These are phyloP conservation scores for Phaseolus lunatus DNA, from an alignment of 306 rosid genomes.

Conservation along the genomic window DNA sequence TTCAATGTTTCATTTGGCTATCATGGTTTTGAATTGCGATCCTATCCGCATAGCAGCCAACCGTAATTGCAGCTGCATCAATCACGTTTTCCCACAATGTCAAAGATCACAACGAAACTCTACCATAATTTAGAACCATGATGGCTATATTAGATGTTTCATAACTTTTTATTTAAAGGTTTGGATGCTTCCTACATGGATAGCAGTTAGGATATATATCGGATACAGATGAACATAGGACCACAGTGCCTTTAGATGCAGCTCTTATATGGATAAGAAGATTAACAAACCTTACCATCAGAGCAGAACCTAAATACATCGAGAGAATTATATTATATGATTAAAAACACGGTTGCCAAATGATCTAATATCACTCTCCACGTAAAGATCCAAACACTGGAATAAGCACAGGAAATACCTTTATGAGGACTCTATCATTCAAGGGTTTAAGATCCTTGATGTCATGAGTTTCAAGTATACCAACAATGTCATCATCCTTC, in stretches of 20 bases:
- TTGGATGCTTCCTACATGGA: neutral
- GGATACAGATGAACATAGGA: too few relatives aligned
- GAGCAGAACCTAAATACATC: neutral
- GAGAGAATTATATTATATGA: neutral
- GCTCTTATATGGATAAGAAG: neutral
- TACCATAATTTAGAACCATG: neutral
- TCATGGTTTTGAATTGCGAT: too few relatives aligned
- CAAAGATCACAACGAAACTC: neutral
- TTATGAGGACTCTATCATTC: constrained; percentile 76
- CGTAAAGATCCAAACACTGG: neutral
- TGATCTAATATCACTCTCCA: neutral
- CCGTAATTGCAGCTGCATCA: neutral
- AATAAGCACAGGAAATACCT: constrained; percentile 54
- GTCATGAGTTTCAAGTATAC: constrained; percentile 77
- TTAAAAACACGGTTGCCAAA: neutral
- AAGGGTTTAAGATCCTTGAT: constrained; percentile 86
- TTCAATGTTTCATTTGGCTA: neutral
- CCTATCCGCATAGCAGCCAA: too few relatives aligned
- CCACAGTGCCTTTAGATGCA: too few relatives aligned
- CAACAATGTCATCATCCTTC: constrained; percentile 88
- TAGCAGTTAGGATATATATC: neutral
- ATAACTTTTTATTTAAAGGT: neutral
- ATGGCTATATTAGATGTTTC: neutral
- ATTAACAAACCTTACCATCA: constrained; percentile 7
- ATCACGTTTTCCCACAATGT: neutral